Evolutionary conservation across 164 flowering plant genomes (phyloP), one percentile per base, ranked within the genome.

Genomic region (Cinnamomum micranthum): DNA sequence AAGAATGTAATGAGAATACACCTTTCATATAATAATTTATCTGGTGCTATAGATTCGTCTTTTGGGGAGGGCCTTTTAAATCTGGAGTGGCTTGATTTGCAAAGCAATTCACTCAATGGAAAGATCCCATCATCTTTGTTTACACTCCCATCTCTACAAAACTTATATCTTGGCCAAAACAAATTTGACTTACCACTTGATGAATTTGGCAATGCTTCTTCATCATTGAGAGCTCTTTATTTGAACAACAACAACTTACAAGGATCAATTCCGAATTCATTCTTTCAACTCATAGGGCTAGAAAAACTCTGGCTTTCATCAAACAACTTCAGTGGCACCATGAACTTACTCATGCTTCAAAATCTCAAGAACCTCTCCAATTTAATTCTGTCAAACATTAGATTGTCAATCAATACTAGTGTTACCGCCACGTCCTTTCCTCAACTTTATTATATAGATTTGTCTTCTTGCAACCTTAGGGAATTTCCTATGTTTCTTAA

Each of bases 391-490:
- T 80, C 88, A 31, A 50, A 70, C 22, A 85, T 77, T 72, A 76
- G 51, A 0, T 72, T 76, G 62, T 35, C 70, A 5, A n/a, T 76
- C 2, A 63, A 41, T 47, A 24, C 15, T 17, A 58, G n/a, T 25
- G 66, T 12, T 15, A 47, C n/a, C 1, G 20, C 12, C 51, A 4
- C 71, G 28, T 68, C 72, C 2, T 27, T 70, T 3, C 33, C 14
- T 78, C 14, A 73, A 15, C 2, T 86, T 23, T 51, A 59, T 20
- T 75, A 77, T 17, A 10, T n/a, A n/a, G n/a, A n/a, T n/a, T 68
- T 88, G 77, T 79, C 82, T 62, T 82, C 85, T 28, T 85, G 87
- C 79, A 77, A 79, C 1, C 69, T 85, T 17, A 75, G 4, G 12
- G 63, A 0, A 28, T 78, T 86, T 15, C 89, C 88, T 23, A 0